These are phyloP conservation scores for Fraxinus nigra DNA, from an alignment of 305 asterid genomes.

Conservation along the genomic window DNA sequence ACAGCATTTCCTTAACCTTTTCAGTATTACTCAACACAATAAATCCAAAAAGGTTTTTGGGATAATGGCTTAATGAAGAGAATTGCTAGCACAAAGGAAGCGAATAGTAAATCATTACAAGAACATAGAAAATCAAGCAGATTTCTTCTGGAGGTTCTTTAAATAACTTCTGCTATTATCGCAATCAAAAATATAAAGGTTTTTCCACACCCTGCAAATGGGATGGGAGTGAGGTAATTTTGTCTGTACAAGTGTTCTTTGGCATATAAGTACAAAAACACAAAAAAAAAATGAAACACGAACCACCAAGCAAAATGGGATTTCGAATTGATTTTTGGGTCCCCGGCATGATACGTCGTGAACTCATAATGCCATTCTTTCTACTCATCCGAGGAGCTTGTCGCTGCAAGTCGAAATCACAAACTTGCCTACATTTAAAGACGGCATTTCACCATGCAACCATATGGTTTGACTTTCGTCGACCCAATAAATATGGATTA, in stretches of 20 bases:
- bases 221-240: neutral
- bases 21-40: neutral
- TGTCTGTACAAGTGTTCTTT: neutral
- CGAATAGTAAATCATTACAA: neutral
- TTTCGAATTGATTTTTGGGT: neutral
- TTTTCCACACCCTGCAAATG: neutral
- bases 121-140: neutral
- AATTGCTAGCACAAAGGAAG: neutral
- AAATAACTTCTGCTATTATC: neutral
- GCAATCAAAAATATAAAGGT: neutral
- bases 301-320: neutral
- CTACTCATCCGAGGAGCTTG: neutral
- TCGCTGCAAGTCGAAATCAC: neutral
- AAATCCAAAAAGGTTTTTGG: neutral
- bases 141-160: neutral
- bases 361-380: neutral
- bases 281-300: neutral
- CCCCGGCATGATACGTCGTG: neutral
- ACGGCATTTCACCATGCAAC: neutral
- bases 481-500: neutral
- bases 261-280: neutral
- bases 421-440: neutral
- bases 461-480: neutral
- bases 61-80: neutral
- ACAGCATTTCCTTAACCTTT: neutral